phyloP scores from a whole-genome alignment of 208 protist species.

The Acanthamoeba divionensis region DNA sequence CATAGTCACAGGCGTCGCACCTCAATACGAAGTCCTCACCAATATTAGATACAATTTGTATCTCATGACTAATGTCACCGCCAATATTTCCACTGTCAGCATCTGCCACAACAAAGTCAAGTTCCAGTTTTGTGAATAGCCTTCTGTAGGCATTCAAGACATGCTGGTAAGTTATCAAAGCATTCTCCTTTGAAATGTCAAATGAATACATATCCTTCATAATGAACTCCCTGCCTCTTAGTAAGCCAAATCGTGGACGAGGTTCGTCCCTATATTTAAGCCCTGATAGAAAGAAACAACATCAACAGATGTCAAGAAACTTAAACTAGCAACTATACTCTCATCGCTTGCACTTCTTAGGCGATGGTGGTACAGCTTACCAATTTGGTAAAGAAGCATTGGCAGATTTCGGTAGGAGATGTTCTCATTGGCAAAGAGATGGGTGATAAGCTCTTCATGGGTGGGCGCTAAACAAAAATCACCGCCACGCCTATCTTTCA shows the following conservation, averaged over 20 bases:
- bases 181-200: constrained; percentile 29
- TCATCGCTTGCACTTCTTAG: neutral
- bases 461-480: constrained; percentile 71
- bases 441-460: constrained; percentile 71
- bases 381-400: constrained; percentile 76
- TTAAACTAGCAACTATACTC: neutral
- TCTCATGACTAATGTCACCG: constrained; percentile 66
- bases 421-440: neutral
- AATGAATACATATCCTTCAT: constrained; percentile 83
- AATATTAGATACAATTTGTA: constrained; percentile 70
- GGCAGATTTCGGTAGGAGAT: constrained; percentile 47
- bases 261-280: constrained; percentile 77
- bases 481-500: constrained; percentile 57
- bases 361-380: neutral
- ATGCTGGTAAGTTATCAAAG: constrained; percentile 44
- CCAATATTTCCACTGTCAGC: constrained; percentile 77
- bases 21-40: constrained; percentile 13
- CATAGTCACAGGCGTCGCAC: constrained; percentile 15
- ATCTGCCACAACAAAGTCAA: constrained; percentile 57
- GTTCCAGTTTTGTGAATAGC: constrained; percentile 61
- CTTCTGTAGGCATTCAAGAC: constrained; percentile 63
- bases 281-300: too few species aligned
- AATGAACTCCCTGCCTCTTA: constrained; percentile 72
- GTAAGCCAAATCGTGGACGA: constrained; percentile 70
- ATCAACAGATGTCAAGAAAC: neutral